Evolutionary conservation across 169 alveolate species (phyloP).

Genomic region (Besnoitia besnoiti): DNA sequence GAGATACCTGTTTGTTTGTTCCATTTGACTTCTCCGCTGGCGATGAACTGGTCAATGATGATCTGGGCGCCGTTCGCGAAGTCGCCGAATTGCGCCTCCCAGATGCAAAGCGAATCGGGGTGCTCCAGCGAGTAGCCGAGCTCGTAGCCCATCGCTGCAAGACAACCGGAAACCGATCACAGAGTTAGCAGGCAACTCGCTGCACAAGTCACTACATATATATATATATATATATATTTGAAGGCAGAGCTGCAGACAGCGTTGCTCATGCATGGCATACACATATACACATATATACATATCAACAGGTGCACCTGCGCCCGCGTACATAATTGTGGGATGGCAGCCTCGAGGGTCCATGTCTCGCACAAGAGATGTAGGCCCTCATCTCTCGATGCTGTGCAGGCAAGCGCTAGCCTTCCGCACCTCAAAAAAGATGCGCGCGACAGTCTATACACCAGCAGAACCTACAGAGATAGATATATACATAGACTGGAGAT

Average conservation of each 20-base stretch:
- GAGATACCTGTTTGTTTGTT: slow-evolving; percentile 85
- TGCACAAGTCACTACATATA: background rate
- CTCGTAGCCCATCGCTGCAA: slow-evolving; percentile 92
- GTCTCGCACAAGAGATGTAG: no score
- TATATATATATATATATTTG: background rate
- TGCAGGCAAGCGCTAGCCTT: no score
- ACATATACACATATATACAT: background rate
- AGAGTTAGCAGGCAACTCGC: background rate
- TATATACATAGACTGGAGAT: background rate
- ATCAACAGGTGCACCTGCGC: background rate
- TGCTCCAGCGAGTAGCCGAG: slow-evolving; percentile 92
- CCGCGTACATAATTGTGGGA: no score
- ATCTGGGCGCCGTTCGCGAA: slow-evolving; percentile 96
- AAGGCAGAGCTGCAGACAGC: no score
- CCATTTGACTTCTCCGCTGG: slow-evolving; percentile 96
- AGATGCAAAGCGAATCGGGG: slow-evolving; percentile 89
- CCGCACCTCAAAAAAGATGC: no score
- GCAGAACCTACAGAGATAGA: no score
- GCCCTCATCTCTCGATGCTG: no score
- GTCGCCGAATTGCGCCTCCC: slow-evolving; percentile 97
- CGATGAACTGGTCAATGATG: slow-evolving; percentile 92
- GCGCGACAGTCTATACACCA: no score
- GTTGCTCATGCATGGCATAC: no score
- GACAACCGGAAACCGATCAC: background rate
- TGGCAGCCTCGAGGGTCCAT: no score